A percentile compares a stretch with the other conserved stretches of the same genome.
Evolutionary conservation across 768 basidiomycete genomes (phyloP).

Genomic region (Suillus hirtellus): DNA sequence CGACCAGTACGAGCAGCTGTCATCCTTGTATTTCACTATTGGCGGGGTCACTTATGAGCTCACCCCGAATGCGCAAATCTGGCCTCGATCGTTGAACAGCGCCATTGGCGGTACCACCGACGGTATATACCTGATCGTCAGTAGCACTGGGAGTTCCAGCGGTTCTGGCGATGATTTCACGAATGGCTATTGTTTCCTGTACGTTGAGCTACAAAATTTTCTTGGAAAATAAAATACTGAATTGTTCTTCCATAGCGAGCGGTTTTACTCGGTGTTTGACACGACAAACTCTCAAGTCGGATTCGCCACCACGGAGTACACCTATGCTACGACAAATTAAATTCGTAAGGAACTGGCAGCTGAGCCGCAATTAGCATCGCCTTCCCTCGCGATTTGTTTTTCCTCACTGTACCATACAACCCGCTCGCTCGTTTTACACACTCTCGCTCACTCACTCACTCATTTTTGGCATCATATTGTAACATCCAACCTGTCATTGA

Average conservation of each 20-base stretch:
- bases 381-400: too few species aligned
- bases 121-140: conserved; percentile 20
- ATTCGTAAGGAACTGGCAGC: too few species aligned
- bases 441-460: too few species aligned
- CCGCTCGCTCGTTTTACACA: too few species aligned
- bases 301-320: conserved; percentile 35
- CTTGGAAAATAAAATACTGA: background rate
- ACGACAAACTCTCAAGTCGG: conserved; percentile 32
- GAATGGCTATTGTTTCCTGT: conserved; percentile 7
- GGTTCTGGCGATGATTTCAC: conserved; percentile 29
- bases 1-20: conserved; percentile 8
- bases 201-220: conserved; percentile 10
- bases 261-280: conserved; percentile 41
- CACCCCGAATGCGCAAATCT: conserved; percentile 4
- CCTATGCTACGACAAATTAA: conserved; percentile 14
- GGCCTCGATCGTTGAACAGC: conserved; percentile 24
- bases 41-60: conserved; percentile 3
- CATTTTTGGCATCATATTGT: too few species aligned
- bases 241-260: conserved; percentile 17
- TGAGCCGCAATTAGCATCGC: too few species aligned
- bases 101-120: conserved; percentile 17
- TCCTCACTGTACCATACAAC: too few species aligned
- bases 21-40: conserved; percentile 11
- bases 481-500: too few species aligned
- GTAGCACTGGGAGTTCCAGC: conserved; percentile 3